Evolutionary conservation across 176 grass and related monocot genomes (phyloP).

Genomic region (Melocanna baccifera): DNA sequence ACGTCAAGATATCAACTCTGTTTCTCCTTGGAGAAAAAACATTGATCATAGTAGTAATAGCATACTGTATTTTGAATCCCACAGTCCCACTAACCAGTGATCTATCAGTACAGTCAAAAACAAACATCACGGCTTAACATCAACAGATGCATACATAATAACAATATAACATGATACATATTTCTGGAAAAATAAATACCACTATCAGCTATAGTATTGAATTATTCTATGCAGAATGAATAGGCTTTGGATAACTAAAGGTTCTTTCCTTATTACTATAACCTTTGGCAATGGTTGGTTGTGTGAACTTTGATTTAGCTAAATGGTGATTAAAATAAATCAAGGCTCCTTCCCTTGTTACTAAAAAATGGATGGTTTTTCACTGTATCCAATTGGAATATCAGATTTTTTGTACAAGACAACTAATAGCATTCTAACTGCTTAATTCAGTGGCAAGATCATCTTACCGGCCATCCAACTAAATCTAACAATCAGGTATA

Average conservation of each 20-base stretch:
- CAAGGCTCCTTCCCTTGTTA: background rate
- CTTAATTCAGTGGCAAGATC: background rate
- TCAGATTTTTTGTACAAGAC: too few relatives aligned
- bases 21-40: too few relatives aligned
- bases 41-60: too few relatives aligned
- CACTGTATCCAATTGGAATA: too few relatives aligned
- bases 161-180: background rate
- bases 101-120: too few relatives aligned
- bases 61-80: too few relatives aligned
- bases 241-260: too few relatives aligned
- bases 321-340: background rate
- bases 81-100: too few relatives aligned
- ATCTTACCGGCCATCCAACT: background rate
- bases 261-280: too few relatives aligned
- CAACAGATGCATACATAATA: background rate
- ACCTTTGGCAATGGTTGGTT: background rate
- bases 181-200: background rate
- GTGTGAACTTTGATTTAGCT: background rate
- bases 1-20: too few relatives aligned
- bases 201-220: background rate
- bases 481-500: background rate
- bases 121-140: background rate
- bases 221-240: background rate
- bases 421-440: background rate
- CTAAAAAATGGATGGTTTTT: background rate